These are phyloP conservation scores for Cercospora sp. DNA, from an alignment of 2,329 filamentous ascomycete species.

Conservation along the genomic window DNA sequence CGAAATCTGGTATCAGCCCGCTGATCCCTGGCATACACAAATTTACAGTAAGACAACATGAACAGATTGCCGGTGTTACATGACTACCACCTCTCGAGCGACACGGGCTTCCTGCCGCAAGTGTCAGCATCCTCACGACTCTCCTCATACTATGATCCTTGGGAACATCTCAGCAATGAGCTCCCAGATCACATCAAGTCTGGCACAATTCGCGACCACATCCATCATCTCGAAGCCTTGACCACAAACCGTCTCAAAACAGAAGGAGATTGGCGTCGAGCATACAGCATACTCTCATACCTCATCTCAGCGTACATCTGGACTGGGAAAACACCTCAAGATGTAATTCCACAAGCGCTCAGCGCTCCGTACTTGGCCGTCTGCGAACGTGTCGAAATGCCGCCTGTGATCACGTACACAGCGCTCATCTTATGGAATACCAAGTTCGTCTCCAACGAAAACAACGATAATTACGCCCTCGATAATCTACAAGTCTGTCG, in stretches of 20 bases:
- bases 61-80: background rate
- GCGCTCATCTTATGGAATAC: background rate
- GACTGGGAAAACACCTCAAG: background rate
- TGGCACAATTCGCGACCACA: background rate
- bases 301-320: background rate
- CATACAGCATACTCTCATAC: background rate
- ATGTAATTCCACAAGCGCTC: background rate
- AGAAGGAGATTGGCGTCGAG: background rate
- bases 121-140: background rate
- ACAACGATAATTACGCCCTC: background rate
- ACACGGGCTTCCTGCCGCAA: background rate
- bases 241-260: background rate
- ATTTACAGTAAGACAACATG: background rate
- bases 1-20: background rate
- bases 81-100: background rate
- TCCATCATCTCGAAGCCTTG: background rate
- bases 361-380: background rate
- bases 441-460: background rate
- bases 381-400: background rate
- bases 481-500: background rate
- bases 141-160: background rate
- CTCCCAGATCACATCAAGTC: background rate
- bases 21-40: background rate
- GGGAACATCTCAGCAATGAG: background rate
- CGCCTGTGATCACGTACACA: background rate